These are phyloP conservation scores for Coemansia sp. DNA, from an alignment of 192 early-diverging fungal species.

Conservation along the genomic window DNA sequence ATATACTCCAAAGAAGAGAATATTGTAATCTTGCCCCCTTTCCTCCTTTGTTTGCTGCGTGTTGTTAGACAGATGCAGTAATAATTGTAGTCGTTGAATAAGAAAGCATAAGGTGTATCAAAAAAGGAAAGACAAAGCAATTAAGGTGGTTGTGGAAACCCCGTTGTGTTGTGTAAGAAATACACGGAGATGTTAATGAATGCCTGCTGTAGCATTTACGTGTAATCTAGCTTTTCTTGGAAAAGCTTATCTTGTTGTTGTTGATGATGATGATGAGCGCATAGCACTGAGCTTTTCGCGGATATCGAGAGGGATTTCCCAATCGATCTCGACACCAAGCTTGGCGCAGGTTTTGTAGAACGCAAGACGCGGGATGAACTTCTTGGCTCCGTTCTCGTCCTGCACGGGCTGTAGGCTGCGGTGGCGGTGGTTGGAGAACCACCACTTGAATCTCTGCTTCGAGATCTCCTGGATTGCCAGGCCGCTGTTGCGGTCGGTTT, in stretches of 20 bases:
- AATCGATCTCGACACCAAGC: constrained; percentile 16
- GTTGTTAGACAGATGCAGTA: no score
- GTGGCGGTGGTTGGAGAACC: constrained; percentile 51
- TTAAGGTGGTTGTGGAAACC: neutral
- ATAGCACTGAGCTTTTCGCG: constrained; percentile 2
- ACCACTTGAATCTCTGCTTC: constrained; percentile 38
- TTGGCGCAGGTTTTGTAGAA: constrained; percentile 34
- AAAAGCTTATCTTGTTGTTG: neutral
- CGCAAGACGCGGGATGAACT: constrained; percentile 13
- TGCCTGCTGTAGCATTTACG: no score
- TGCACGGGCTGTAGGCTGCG: constrained; percentile 18
- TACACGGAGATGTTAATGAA: no score
- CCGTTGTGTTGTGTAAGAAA: no score
- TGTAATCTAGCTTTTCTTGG: no score
- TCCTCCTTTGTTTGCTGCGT: no score
- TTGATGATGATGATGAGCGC: neutral
- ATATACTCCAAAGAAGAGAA: no score
- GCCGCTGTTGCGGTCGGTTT: constrained; percentile 13
- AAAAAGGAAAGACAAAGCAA: neutral
- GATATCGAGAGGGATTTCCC: constrained; percentile 25
- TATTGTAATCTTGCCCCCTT: no score
- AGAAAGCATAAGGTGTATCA: no score
- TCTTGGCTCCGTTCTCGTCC: constrained; percentile 14
- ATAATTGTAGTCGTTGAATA: no score
- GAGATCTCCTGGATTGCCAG: constrained; percentile 10